Conservation (phyloP, 352 stramenopile species). For the Pythium aquatile region DNA sequence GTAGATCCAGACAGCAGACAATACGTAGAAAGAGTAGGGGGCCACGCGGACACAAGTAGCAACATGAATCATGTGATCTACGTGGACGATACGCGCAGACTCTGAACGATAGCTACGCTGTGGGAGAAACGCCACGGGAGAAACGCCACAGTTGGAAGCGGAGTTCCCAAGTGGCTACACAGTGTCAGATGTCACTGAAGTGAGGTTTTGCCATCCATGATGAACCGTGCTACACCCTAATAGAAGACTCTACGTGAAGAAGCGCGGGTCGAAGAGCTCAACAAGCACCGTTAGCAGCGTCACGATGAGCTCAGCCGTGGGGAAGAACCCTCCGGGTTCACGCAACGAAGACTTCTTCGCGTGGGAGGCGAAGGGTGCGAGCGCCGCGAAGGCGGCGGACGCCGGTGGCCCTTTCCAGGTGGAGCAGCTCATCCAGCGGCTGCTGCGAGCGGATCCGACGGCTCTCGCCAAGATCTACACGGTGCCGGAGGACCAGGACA, state of each 20-base stretch:
- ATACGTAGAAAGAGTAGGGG: neutral
- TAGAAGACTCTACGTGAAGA: neutral
- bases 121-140: too few relatives aligned
- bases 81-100: neutral
- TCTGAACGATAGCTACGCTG: too few relatives aligned
- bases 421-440: conserved; percentile 76
- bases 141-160: too few relatives aligned
- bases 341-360: conserved; percentile 81
- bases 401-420: conserved; percentile 62
- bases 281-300: neutral
- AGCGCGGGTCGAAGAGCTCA: neutral
- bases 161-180: too few relatives aligned
- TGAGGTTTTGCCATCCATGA: neutral
- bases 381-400: conserved; percentile 25
- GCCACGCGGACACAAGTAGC: neutral
- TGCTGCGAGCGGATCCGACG: conserved; percentile 59
- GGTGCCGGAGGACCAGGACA: conserved; percentile 75
- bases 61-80: neutral
- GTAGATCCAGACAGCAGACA: neutral
- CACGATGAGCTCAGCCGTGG: conserved; percentile 27
- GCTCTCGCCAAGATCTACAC: conserved; percentile 65
- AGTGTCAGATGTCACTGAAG: neutral
- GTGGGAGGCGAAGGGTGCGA: conserved; percentile 41
- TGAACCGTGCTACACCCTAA: neutral
- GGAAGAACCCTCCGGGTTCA: conserved; percentile 73